Evolutionary conservation across 805 yeast species (phyloP).

Genomic region (Candida piceae): DNA sequence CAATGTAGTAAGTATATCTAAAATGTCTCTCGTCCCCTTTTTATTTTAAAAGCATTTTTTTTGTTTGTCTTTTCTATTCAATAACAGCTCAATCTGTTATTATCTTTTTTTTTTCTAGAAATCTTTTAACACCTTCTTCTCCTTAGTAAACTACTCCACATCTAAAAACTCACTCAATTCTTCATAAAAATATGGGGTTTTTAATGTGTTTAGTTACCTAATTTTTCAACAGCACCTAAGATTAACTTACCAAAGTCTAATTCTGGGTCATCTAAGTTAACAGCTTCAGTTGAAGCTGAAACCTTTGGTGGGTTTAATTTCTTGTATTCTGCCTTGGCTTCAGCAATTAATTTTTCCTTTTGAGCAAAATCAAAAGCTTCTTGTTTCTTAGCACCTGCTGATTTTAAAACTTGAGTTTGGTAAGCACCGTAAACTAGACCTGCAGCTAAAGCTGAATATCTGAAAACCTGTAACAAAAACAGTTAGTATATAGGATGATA

Average conservation of each 20-base stretch:
- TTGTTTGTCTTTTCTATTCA: no score
- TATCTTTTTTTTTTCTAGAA: no score
- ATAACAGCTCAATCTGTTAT: no score
- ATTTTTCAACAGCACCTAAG: slow-evolving; percentile 57
- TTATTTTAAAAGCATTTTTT: no score
- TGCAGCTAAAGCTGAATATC: slow-evolving; percentile 87
- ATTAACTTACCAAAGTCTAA: slow-evolving; percentile 75
- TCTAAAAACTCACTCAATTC: no score
- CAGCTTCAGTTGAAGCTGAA: slow-evolving; percentile 38
- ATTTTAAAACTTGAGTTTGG: slow-evolving; percentile 68
- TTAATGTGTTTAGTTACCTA: slow-evolving; percentile 22
- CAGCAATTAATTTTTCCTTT: slow-evolving; percentile 70
- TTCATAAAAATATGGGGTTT: no score
- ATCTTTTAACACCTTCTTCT: no score
- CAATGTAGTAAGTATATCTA: no score
- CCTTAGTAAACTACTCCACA: no score
- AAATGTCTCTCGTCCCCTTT: no score
- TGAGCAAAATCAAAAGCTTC: slow-evolving; percentile 55
- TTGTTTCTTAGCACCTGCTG: slow-evolving; percentile 52
- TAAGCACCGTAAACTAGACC: slow-evolving; percentile 87
- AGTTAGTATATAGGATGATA: no score
- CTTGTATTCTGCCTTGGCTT: slow-evolving; percentile 88
- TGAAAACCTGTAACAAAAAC: slow-evolving; percentile 60
- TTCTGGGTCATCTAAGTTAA: slow-evolving; percentile 84
- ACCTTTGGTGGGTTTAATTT: slow-evolving; percentile 47